Evolutionary conservation across 164 flowering plant genomes (phyloP).

Genomic region (Dillenia suffruticosa): DNA sequence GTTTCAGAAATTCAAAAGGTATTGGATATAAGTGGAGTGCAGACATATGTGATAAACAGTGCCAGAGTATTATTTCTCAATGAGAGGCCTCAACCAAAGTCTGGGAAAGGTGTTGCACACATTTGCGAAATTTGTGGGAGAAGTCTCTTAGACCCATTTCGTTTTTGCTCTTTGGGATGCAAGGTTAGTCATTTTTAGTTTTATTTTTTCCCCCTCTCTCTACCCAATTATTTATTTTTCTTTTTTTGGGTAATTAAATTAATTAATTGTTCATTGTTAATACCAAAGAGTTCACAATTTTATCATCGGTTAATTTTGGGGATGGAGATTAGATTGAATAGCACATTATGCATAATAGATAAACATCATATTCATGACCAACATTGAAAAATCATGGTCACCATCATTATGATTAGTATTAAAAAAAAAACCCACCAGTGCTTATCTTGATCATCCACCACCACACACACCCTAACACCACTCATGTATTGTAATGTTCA

Average conservation of each 20-base stretch:
- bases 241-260: neutral
- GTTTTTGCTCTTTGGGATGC: constrained; percentile 93
- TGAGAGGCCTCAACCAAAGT: constrained; percentile 86
- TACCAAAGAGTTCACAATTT: too few species aligned
- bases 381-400: too few species aligned
- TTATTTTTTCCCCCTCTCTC: neutral
- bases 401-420: too few species aligned
- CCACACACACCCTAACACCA: too few species aligned
- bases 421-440: too few species aligned
- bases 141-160: constrained; percentile 73
- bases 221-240: constrained; percentile 1
- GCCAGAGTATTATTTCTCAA: constrained; percentile 86
- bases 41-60: constrained; percentile 93
- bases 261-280: too few species aligned
- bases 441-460: too few species aligned
- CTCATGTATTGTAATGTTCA: too few species aligned
- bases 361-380: too few species aligned
- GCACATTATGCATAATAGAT: too few species aligned
- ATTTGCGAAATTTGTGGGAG: constrained; percentile 79
- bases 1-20: constrained; percentile 72
- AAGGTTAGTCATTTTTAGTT: constrained; percentile 43
- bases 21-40: constrained; percentile 80
- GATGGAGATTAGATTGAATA: too few species aligned
- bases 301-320: too few species aligned
- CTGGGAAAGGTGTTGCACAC: constrained; percentile 66